Base-by-base conservation (phyloP, 1,284 basidiomycete genomes). In the Ustilago vetiveriae region DNA sequence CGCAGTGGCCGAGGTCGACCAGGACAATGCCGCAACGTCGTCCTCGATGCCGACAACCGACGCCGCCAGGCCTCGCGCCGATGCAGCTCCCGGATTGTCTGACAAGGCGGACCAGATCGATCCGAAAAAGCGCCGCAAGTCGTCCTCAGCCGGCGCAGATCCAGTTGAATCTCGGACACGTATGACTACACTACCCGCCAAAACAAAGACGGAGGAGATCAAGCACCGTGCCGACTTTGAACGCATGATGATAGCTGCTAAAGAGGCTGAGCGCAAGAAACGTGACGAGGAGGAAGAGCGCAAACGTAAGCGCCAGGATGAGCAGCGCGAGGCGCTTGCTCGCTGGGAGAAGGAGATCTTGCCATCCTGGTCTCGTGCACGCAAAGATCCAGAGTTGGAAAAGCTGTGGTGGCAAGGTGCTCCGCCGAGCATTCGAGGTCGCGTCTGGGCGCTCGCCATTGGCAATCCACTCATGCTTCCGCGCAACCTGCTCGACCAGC, bases 401-500 rank as follows among this genome's bases (percentile, higher is more conserved):
- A 87, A 86, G 74, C 76, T 97, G 16, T 98, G 95, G 95, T 95
- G 94, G 89, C 86, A 88, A 40, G 95, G 95, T 7, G 90, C 94
- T 48, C 95, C 95, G 0, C 88, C 89, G 0, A 90, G 91, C 80
- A 84, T 95, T 50, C 86, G 95, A 37, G 91, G 92, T 1, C 84
- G 87, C 5, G 88, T 97, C 82, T 98, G 95, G 95, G 88, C 90
- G 73, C 85, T 88, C 54, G 92, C 90, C 5, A 89, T 92, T 19
- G 95, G 95, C 8, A 98, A 98, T 79, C 86, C 88, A 16, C 84
- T 97, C 44, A 90, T 93, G 22, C 83, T 98, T 58, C 90, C 79
- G 0, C 52, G 78, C 21, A 76, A 74, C 24, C 33, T 81, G 32
- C 40, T 70, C 2, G 68, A 64, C 30, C 49, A 48, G 47, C 54